A percentile compares a stretch with the other conserved stretches of the same genome.
phyloP scores from a whole-genome alignment of 768 basidiomycete genomes.

The Lentinula detonsa region DNA sequence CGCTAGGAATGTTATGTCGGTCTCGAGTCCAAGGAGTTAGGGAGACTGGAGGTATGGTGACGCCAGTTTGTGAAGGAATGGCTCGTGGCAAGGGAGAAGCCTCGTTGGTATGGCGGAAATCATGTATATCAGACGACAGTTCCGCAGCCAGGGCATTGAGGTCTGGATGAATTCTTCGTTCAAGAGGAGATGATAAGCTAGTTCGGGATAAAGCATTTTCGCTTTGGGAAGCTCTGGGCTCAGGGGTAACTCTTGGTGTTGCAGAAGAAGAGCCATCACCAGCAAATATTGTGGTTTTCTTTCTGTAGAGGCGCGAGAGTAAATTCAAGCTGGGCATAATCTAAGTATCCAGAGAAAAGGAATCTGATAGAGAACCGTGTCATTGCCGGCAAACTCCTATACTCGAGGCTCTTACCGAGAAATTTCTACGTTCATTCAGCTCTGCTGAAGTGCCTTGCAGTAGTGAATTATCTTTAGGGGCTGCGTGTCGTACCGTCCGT shows the following conservation, averaged over 20 bases:
- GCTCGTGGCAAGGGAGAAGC: background rate
- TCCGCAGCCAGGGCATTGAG: slow-evolving; percentile 6
- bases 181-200: background rate
- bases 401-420: background rate
- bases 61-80: background rate
- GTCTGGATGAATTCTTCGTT: slow-evolving; percentile 5
- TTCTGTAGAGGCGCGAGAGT: background rate
- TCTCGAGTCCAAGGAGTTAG: slow-evolving; percentile 1
- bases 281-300: background rate
- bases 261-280: background rate
- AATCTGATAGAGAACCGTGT: background rate
- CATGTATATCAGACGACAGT: background rate
- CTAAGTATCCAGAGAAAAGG: background rate
- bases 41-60: background rate
- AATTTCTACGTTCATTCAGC: slow-evolving; percentile 3
- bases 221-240: background rate
- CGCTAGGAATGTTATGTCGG: background rate
- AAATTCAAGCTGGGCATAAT: slow-evolving; percentile 1
- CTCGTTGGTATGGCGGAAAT: background rate
- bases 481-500: background rate
- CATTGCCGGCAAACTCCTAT: background rate
- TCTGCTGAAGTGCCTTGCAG: background rate
- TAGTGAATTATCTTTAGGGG: background rate
- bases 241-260: background rate
- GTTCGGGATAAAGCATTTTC: background rate